Percentiles rank a stretch among this genome's conserved stretches.
Evolutionary conservation across 768 basidiomycete genomes (phyloP).

Genomic region (Russula foetens): DNA sequence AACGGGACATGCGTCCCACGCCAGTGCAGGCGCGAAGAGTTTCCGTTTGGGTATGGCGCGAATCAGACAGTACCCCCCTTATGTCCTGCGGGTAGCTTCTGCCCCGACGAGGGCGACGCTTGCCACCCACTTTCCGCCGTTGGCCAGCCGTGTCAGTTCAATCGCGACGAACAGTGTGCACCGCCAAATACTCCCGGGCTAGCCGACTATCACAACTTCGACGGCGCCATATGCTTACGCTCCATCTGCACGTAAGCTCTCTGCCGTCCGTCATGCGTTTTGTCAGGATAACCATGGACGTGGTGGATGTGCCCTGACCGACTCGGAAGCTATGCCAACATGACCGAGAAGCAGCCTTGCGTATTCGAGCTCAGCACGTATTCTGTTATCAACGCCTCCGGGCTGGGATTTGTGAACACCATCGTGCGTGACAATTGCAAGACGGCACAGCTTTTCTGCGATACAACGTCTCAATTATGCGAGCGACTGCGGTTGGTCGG

Average conservation of each 20-base stretch:
- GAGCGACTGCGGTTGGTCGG: constrained; percentile 7
- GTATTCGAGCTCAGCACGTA: constrained; percentile 34
- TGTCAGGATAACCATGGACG: neutral
- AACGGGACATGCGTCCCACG: constrained; percentile 18
- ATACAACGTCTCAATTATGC: constrained; percentile 10
- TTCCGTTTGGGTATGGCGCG: constrained; percentile 8
- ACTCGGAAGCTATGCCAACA: constrained; percentile 37
- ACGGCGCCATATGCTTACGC: constrained; percentile 13
- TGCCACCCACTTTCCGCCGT: constrained; percentile 12
- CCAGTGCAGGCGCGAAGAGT: constrained; percentile 17
- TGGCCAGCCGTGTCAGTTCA: constrained; percentile 18
- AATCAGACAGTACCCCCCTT: constrained; percentile 6
- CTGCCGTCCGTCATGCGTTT: neutral
- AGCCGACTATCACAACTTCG: constrained; percentile 6
- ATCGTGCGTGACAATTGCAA: constrained; percentile 20
- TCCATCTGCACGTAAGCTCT: constrained; percentile 17
- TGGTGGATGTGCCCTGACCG: too few species aligned
- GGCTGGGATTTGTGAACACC: constrained; percentile 7
- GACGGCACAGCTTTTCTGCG: constrained; percentile 15
- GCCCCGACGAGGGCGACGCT: constrained; percentile 17
- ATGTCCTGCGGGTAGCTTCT: constrained; percentile 15
- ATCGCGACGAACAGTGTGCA: constrained; percentile 19
- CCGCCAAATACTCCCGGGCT: constrained; percentile 4
- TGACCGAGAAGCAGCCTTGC: constrained; percentile 32
- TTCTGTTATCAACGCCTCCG: constrained; percentile 14